Conservation (phyloP, 345 rosid species). For the Excoecaria cochinchinensis region DNA sequence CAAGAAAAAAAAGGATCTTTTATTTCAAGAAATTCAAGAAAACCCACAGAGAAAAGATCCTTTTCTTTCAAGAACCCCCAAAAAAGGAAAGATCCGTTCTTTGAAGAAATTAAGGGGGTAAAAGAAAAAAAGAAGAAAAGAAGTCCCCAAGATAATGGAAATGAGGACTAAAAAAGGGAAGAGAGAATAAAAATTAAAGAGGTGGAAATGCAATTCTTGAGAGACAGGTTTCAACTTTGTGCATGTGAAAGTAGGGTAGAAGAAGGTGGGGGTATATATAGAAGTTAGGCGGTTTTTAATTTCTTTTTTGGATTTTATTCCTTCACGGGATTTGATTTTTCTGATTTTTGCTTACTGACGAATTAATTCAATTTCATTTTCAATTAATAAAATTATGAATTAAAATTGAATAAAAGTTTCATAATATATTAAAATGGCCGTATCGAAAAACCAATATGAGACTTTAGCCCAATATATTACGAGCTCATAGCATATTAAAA, state of each 20-base stretch:
- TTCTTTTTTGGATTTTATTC: conserved; percentile 1
- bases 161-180: not conserved
- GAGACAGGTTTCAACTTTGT: not conserved
- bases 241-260: conserved; percentile 5
- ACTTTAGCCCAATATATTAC: too few relatives aligned
- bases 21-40: not conserved
- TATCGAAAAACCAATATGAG: too few relatives aligned
- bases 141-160: not conserved
- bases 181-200: too few relatives aligned
- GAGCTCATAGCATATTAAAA: too few relatives aligned
- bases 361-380: not conserved
- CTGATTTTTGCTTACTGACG: not conserved
- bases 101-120: too few relatives aligned
- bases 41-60: not conserved
- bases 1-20: not conserved
- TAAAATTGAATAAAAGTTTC: too few relatives aligned
- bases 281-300: not conserved
- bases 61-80: not conserved
- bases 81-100: not conserved
- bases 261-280: conserved; percentile 6
- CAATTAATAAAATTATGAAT: not conserved
- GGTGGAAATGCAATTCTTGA: not conserved
- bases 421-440: too few relatives aligned
- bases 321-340: not conserved
- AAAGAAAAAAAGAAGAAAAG: not conserved